Evolutionary conservation across 75 land plant genomes (phyloP).

Genomic region (Pinus albicaulis): DNA sequence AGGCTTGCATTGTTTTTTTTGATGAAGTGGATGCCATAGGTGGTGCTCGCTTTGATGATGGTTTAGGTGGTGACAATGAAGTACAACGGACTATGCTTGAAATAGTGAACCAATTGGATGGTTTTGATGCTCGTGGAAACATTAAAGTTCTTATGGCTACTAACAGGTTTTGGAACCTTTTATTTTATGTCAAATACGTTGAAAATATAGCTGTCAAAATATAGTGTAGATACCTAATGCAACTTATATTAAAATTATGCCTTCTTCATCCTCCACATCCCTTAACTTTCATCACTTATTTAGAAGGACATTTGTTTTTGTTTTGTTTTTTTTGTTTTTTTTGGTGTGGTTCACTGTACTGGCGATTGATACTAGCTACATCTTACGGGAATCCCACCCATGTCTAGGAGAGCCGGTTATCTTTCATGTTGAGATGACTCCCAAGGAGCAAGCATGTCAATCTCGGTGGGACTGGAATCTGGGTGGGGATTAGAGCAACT

Average conservation of each 20-base stretch:
- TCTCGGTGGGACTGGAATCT: no score
- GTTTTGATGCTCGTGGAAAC: conserved; percentile 99
- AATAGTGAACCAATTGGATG: conserved; percentile 99
- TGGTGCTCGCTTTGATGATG: conserved; percentile 99
- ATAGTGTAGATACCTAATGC: neutral
- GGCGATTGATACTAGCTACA: no score
- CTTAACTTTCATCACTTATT: neutral
- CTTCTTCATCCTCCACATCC: neutral
- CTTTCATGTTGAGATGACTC: no score
- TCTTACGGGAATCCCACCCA: no score
- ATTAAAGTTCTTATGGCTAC: conserved; percentile 99
- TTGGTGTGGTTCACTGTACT: no score
- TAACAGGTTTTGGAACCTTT: conserved; percentile 59
- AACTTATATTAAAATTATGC: neutral
- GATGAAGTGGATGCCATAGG: conserved; percentile 99
- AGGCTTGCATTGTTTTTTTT: conserved; percentile 98
- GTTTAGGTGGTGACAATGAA: conserved; percentile 98
- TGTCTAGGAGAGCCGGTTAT: no score
- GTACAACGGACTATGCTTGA: conserved; percentile 99
- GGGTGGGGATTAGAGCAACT: no score
- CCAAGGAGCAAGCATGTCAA: no score
- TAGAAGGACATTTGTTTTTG: no score
- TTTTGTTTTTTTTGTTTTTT: no score
- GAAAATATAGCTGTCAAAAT: neutral
- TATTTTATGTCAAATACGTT: neutral